These are phyloP conservation scores for Solanum pennellii DNA, from an alignment of 257 asterid genomes.

Conservation along the genomic window DNA sequence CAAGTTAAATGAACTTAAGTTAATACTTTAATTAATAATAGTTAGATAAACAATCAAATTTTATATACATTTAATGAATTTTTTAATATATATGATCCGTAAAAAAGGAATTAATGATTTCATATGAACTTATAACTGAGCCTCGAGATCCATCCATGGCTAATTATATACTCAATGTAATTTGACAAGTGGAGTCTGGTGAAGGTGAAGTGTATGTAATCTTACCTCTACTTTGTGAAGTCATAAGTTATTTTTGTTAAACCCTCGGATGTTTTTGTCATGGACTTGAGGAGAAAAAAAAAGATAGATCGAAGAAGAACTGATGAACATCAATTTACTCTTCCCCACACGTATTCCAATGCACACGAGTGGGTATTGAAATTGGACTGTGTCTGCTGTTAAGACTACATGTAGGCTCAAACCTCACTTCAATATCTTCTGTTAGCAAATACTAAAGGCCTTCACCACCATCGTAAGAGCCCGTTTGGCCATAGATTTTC, in stretches of 20 bases:
- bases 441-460: not conserved
- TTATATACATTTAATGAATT: too few species aligned
- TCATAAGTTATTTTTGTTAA: not conserved
- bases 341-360: not conserved
- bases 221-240: not conserved
- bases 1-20: too few species aligned
- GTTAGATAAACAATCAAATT: not conserved
- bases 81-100: not conserved
- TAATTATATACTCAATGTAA: not conserved
- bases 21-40: too few species aligned
- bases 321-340: not conserved
- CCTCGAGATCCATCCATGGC: not conserved
- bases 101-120: too few species aligned
- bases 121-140: not conserved
- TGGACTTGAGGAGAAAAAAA: not conserved
- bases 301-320: not conserved
- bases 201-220: not conserved
- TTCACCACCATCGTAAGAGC: not conserved
- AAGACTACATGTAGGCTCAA: not conserved
- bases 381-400: not conserved
- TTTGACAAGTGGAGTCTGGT: fast-evolving
- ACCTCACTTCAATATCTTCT: not conserved
- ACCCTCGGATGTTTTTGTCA: fast-evolving
- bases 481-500: too few species aligned
- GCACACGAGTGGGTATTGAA: not conserved